phyloP scores from a whole-genome alignment of 176 grass and related monocot species.

The Aechmea fasciata region DNA sequence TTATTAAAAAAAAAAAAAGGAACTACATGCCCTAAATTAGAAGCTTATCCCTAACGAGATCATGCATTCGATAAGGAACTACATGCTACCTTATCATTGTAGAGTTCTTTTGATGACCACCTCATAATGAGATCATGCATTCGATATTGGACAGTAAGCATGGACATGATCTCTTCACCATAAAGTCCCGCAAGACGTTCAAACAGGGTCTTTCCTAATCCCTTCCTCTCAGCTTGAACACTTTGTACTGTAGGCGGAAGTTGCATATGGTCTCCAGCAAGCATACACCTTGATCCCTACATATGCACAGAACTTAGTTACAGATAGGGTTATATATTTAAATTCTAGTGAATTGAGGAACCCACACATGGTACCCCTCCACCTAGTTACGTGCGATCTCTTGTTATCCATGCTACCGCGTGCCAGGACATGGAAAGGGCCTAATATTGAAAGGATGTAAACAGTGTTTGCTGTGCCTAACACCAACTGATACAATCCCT shows the following conservation, averaged over 20 bases:
- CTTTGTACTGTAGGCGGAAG: slow-evolving; percentile 92
- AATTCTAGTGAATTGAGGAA: too few relatives aligned
- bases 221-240: slow-evolving; percentile 85
- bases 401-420: slow-evolving; percentile 6
- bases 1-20: neutral
- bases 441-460: neutral
- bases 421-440: slow-evolving; percentile 2
- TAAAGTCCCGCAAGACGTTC: slow-evolving; percentile 71
- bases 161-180: slow-evolving; percentile 63
- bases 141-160: slow-evolving; percentile 91
- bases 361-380: neutral
- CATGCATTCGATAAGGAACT: neutral
- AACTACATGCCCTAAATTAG: slow-evolving; percentile 1
- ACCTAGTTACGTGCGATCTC: neutral
- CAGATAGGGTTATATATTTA: neutral
- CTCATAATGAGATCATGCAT: slow-evolving; percentile 94
- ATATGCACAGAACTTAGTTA: neutral
- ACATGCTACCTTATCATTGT: slow-evolving; percentile 60
- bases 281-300: slow-evolving; percentile 75
- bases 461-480: neutral
- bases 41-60: neutral
- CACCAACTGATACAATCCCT: neutral
- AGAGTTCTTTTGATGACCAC: slow-evolving; percentile 98
- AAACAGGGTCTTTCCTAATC: slow-evolving; percentile 90
- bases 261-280: slow-evolving; percentile 94